A percentile compares a stretch with the other conserved stretches of the same genome.
Evolutionary conservation across 2,329 filamentous ascomycete genomes (phyloP).

Genomic region (Pseudogymnoascus sp.): DNA sequence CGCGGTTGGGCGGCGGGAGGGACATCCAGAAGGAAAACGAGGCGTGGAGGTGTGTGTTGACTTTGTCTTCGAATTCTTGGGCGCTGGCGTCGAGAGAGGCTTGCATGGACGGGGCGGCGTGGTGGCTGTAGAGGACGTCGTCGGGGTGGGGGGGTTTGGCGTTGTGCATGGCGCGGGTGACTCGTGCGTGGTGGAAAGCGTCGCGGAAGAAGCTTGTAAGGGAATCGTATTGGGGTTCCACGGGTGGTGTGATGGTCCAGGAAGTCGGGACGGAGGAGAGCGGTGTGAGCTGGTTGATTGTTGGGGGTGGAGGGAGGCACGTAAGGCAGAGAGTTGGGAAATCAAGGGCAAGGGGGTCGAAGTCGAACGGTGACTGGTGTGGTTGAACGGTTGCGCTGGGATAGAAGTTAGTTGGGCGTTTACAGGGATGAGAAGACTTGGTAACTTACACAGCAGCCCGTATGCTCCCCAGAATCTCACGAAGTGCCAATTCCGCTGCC

Average conservation of each 20-base stretch:
- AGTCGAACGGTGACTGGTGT: slow-evolving; percentile 57
- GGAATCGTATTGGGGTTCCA: slow-evolving; percentile 63
- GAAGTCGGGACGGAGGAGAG: slow-evolving; percentile 65
- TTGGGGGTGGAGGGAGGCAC: slow-evolving; percentile 71
- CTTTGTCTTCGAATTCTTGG: slow-evolving; percentile 53
- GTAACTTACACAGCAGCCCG: slow-evolving; percentile 68
- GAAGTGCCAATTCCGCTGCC: slow-evolving; percentile 75
- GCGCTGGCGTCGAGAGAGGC: slow-evolving; percentile 27
- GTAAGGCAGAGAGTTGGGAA: slow-evolving; percentile 80
- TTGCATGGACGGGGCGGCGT: slow-evolving; percentile 27
- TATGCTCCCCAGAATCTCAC: slow-evolving; percentile 73
- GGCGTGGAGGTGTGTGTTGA: slow-evolving; percentile 66
- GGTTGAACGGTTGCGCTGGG: slow-evolving; percentile 47
- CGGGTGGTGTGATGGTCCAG: slow-evolving; percentile 73
- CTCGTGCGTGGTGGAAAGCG: slow-evolving; percentile 58
- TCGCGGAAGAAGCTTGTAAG: slow-evolving; percentile 58
- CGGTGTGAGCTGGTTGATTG: slow-evolving; percentile 67
- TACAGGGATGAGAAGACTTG: background rate
- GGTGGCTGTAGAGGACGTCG: slow-evolving; percentile 12
- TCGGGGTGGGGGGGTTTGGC: slow-evolving; percentile 38
- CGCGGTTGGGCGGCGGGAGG: slow-evolving; percentile 47
- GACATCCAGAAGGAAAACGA: slow-evolving; percentile 70
- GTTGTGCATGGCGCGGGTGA: slow-evolving; percentile 42
- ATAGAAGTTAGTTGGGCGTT: background rate
- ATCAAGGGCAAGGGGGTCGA: slow-evolving; percentile 76